Conservation (phyloP, 768 basidiomycete species). For the Trametes villosa region DNA sequence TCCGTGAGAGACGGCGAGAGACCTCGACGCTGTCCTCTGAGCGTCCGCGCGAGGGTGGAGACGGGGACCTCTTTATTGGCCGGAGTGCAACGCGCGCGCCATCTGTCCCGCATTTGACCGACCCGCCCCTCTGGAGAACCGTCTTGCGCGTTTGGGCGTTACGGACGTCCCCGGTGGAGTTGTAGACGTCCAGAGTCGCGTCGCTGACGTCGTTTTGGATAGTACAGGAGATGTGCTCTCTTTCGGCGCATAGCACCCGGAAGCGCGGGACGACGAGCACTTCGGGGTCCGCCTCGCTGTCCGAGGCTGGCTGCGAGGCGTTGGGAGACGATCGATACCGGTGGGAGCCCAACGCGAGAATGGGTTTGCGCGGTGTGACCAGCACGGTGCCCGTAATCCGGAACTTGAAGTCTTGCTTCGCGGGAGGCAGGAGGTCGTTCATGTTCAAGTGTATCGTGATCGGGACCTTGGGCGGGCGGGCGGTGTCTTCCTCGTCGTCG, state of each 20-base stretch:
- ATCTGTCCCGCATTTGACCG: constrained; percentile 63
- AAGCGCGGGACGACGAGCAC: constrained; percentile 71
- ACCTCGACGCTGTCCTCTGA: constrained; percentile 24
- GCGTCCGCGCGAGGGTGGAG: constrained; percentile 9
- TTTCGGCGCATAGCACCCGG: constrained; percentile 68
- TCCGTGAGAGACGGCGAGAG: constrained; percentile 25
- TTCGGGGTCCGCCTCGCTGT: constrained; percentile 43
- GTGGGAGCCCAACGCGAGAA: constrained; percentile 14
- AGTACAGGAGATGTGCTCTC: constrained; percentile 59
- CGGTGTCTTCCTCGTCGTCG: constrained; percentile 29
- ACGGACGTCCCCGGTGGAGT: constrained; percentile 56
- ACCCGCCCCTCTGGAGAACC: constrained; percentile 62
- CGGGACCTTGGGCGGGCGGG: constrained; percentile 56
- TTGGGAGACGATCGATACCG: constrained; percentile 23
- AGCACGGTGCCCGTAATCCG: constrained; percentile 68
- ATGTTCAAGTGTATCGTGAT: constrained; percentile 81
- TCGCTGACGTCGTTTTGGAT: constrained; percentile 62
- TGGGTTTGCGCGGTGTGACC: constrained; percentile 47
- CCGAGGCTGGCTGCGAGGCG: constrained; percentile 23
- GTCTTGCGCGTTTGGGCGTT: constrained; percentile 68
- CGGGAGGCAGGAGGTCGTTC: constrained; percentile 70
- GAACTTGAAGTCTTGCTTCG: constrained; percentile 69
- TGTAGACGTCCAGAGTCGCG: constrained; percentile 63
- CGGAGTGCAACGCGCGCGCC: constrained; percentile 64
- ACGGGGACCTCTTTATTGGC: constrained; percentile 32